A percentile compares a stretch with the other conserved stretches of the same genome.
phyloP scores from a whole-genome alignment of 768 basidiomycete genomes.

The Asterophora parasitica region DNA sequence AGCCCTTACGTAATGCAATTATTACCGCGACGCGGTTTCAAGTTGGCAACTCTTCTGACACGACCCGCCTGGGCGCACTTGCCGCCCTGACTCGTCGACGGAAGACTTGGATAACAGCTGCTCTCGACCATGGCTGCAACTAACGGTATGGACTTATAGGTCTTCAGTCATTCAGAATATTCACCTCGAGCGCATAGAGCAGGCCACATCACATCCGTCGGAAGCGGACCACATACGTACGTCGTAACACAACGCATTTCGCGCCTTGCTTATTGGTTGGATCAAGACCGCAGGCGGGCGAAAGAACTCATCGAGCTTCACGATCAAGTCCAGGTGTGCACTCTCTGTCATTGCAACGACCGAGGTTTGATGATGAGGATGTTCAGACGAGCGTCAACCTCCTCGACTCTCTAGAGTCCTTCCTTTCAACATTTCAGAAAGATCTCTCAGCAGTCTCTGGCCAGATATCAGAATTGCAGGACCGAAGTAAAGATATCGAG shows the following conservation, averaged over 20 bases:
- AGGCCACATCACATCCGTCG: neutral
- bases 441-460: conserved; percentile 94
- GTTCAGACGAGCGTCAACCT: conserved; percentile 78
- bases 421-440: conserved; percentile 92
- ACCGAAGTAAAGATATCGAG: conserved; percentile 88
- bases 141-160: neutral
- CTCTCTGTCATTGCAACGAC: neutral
- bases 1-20: too few relatives aligned
- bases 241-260: conserved; percentile 11
- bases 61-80: too few relatives aligned
- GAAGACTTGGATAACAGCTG: too few relatives aligned
- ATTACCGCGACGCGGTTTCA: too few relatives aligned
- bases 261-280: neutral
- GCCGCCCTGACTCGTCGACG: neutral
- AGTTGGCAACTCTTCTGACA: too few relatives aligned
- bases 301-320: conserved; percentile 84
- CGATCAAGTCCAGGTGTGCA: conserved; percentile 76
- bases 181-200: neutral
- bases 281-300: conserved; percentile 33
- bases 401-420: conserved; percentile 83
- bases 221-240: conserved; percentile 29
- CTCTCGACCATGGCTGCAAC: neutral
- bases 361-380: neutral
- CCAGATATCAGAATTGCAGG: conserved; percentile 92
- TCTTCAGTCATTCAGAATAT: neutral